Conservation (phyloP, 441 rosid species). For the Populus hybrid region DNA sequence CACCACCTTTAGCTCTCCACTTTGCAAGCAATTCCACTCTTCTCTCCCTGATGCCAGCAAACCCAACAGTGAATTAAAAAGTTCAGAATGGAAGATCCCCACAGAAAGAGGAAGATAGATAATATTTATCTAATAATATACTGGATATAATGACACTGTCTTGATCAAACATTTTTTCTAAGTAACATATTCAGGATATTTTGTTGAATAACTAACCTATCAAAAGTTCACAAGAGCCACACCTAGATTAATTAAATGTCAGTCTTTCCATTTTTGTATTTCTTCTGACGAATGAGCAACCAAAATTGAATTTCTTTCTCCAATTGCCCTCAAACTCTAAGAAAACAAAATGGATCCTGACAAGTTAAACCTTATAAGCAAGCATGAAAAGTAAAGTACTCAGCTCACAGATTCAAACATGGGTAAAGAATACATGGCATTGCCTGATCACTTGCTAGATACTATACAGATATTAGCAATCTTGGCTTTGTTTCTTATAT, state of each 20-base stretch:
- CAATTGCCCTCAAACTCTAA: not conserved
- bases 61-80: not conserved
- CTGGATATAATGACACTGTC: not conserved
- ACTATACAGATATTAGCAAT: not conserved
- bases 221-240: not conserved
- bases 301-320: not conserved
- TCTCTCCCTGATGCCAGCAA: constrained; percentile 55
- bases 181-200: not conserved
- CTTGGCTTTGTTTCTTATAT: too few relatives aligned
- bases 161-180: not conserved
- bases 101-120: not conserved
- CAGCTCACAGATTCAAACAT: not conserved
- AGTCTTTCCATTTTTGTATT: not conserved
- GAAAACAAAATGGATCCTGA: not conserved
- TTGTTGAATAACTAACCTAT: not conserved
- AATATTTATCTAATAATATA: not conserved
- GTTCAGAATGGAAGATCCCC: not conserved
- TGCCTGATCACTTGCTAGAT: not conserved
- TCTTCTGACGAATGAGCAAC: not conserved
- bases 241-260: not conserved
- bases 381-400: not conserved
- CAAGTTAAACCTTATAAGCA: not conserved
- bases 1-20: constrained; percentile 96
- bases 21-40: constrained; percentile 77
- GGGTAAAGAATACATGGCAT: not conserved